Base-by-base conservation (phyloP, 2,329 filamentous ascomycete species). In the Neoarthrinium moseri region DNA sequence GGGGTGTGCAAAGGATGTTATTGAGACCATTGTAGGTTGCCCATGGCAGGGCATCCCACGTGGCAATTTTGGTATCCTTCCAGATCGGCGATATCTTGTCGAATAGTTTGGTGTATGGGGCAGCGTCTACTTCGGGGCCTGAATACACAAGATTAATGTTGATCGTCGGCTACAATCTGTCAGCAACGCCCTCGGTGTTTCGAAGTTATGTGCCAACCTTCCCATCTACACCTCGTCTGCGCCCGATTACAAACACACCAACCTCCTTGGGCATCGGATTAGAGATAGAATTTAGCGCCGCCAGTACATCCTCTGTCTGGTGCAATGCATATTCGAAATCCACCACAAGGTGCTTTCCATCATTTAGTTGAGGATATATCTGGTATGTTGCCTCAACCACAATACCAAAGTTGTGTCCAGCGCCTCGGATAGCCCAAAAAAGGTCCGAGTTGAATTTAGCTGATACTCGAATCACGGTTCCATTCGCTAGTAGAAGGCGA, bases 401-500 rank as follows among this genome's bases (percentile, higher is more conserved):
- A 0, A 56, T 21, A 2, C 55, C 55, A 34, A 56, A 56, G 35
- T 58, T 56, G 11, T 58, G 55, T 0, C 55, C 55, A 0, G 54
- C 52, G 10, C 54, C 54, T n/a, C 33, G 43, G 24, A 56, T 45
- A 5, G 51, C 55, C 54, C 54, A 58, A 45, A 58, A 55, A 3
- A 58, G 8, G 13, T 44, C 41, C 13, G 18, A 11, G 20, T 44
- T 35, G 7, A 23, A 15, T 10, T 35, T 15, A 11, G 13, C 30
- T 8, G 32, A 26, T 4, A 22, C 32, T 6, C 36, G 30, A 15
- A 44, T 26, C 13, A 44, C 29, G 7, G 41, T 35, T 4, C 41
- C 32, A 22, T 44, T 36, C 41, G 30, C 35, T 8, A 44, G 30
- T 12, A 32, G 30, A 5, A 44, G 21, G 12, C 33, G 30, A 1